Evolutionary conservation across 2,329 filamentous ascomycete genomes (phyloP), one percentile per base, ranked within the genome.

Genomic region (Scedosporium minutisporum): DNA sequence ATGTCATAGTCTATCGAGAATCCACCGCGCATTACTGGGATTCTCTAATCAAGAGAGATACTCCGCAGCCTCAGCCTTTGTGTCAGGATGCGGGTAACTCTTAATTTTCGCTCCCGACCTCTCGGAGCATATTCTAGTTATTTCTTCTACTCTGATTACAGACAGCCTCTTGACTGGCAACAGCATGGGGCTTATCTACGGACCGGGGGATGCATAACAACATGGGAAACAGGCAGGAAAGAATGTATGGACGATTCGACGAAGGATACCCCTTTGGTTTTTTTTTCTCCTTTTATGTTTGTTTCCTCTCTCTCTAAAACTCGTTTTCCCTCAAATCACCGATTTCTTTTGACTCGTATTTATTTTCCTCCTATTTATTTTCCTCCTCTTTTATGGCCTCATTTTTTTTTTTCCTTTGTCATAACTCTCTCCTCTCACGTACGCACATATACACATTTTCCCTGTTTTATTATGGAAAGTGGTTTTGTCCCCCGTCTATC

Each of bases 241-340:
- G 74, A 76, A 76, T 75, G 75, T 68, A 75, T 76, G 75, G 73
- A 77, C 69, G 75, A 77, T 71, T 74, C 70, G 71, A 73, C 68
- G 75, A 78, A 71, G 76, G 75, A 78, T 78, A 77, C 75, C 75
- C 75, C 69, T 68, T 65, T 66, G 33, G 21, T 33, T 48, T 60
- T 62, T 61, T 63, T 62, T 65, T 62, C 62, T 3, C 25, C 59
- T 63, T 61, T 25, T 68, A 64, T 66, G 25, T n/a, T 25, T 57
- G 57, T 62, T 58, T 63, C 60, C 58, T 61, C 29, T 62, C 66
- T 64, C 63, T 4, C 33, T 62, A 38, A 38, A 38, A 38, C 33
- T 62, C 58, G 25, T 57, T 58, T 51, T 33, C 16, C 23, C 58
- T 27, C 18, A 42, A 57, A 58, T 16, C 42, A 44, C 42, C 9